Percentiles rank a stretch among this genome's conserved stretches.
phyloP scores from a whole-genome alignment of 1,139 yeast genomes.

The Magnusiomyces magnusii region DNA sequence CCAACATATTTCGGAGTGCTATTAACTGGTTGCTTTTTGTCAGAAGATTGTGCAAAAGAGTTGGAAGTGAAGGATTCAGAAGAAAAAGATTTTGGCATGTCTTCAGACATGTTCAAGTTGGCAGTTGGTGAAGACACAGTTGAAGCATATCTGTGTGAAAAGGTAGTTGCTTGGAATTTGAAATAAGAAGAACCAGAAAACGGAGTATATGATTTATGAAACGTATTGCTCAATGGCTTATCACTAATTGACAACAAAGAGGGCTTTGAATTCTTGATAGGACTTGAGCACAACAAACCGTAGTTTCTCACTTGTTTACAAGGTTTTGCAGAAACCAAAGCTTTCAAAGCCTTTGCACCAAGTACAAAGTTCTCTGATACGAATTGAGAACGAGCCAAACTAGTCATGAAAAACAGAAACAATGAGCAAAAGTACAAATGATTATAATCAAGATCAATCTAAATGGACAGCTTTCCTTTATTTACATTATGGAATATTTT shows the following conservation, averaged over 20 bases:
- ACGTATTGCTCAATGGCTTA: neutral
- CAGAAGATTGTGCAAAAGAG: too few relatives aligned
- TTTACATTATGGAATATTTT: too few relatives aligned
- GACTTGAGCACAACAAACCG: neutral
- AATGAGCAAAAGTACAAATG: too few relatives aligned
- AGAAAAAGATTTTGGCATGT: constrained; percentile 15
- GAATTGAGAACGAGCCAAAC: constrained; percentile 34
- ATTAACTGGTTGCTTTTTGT: constrained; percentile 23
- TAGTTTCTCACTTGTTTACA: neutral
- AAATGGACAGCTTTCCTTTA: too few relatives aligned
- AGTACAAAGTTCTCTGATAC: constrained; percentile 26
- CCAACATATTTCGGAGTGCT: constrained; percentile 47
- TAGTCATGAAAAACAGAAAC: too few relatives aligned
- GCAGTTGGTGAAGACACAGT: constrained; percentile 8
- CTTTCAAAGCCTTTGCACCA: constrained; percentile 24
- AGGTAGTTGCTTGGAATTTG: constrained; percentile 7
- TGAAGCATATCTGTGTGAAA: constrained; percentile 7
- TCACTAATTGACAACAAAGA: neutral
- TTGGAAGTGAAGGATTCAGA: constrained; percentile 16
- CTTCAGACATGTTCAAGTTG: constrained; percentile 11
- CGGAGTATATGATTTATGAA: too few relatives aligned
- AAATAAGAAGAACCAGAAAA: neutral
- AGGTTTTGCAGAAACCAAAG: constrained; percentile 12
- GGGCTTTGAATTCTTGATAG: neutral
- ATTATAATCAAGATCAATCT: too few relatives aligned